Evolutionary conservation across 495 filamentous ascomycete species (phyloP).

Genomic region (Aspergillus cavernicola): DNA sequence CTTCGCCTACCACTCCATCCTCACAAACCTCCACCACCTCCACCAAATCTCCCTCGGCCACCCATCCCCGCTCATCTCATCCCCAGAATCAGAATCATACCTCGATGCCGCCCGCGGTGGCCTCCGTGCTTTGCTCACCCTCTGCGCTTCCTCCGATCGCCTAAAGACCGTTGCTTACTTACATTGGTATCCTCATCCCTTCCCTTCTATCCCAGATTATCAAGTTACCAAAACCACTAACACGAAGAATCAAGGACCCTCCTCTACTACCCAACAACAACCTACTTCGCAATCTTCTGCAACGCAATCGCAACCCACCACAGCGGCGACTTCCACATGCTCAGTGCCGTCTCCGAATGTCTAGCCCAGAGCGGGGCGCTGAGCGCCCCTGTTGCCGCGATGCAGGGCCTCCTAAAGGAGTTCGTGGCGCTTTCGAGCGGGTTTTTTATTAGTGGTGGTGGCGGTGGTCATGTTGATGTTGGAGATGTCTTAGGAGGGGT

Average conservation of each 20-base stretch:
- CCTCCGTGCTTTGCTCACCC: conserved; percentile 16
- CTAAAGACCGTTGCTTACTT: conserved; percentile 18
- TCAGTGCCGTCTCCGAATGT: conserved; percentile 14
- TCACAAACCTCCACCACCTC: conserved; percentile 19
- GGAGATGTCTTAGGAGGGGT: too few species aligned
- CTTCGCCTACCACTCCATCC: conserved; percentile 23
- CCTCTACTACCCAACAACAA: conserved; percentile 19
- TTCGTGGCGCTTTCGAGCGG: conserved; percentile 6
- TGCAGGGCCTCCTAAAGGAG: conserved; percentile 16
- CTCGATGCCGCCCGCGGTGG: conserved; percentile 20
- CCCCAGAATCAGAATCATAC: not conserved
- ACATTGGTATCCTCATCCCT: conserved; percentile 16
- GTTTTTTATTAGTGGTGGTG: not conserved
- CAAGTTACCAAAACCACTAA: not conserved
- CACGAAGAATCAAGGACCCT: conserved; percentile 14
- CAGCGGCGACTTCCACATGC: conserved; percentile 19
- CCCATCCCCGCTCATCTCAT: not conserved
- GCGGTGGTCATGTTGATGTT: too few species aligned
- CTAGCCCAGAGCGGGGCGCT: conserved; percentile 12
- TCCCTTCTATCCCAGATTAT: not conserved
- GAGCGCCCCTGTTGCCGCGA: conserved; percentile 13
- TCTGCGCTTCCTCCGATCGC: conserved; percentile 19
- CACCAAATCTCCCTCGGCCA: not conserved
- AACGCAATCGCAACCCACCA: conserved; percentile 19
- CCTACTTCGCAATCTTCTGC: conserved; percentile 20